Evolutionary conservation across 139 green algal genomes (phyloP), one percentile per base, ranked within the genome.

Genomic region (Picochlorum sp.): DNA sequence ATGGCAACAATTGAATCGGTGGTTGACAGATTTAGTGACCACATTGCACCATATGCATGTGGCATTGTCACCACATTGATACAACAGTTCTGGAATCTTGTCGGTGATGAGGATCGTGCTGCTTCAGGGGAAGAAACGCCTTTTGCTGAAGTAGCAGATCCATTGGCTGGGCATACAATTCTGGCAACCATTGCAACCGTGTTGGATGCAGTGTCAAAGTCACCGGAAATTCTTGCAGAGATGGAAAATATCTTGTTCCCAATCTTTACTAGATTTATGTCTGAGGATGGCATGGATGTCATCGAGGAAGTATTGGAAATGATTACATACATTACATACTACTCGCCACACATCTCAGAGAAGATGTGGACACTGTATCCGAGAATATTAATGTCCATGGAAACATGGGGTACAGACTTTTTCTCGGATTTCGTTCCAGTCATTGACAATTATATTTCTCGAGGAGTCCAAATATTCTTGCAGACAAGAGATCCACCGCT

Each of bases 371-470:
- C 65, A 2, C 74, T 97, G 44, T 97, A 88, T 85, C 90, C 91
- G 3, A 77, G 81, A 66, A 74, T 98, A 26, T 66, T 92, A 31
- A 15, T 71, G 49, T 73, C 52, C 51, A 70, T 89, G 26, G 70
- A 86, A 60, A 85, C 91, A 8, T 98, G 85, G 82, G 92, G 77
- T 2, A 65, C 94, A 6, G 87, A 97, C 68, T 95, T 93, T 77
- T 91, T 92, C 60, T 85, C 83, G 63, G 73, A 88, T 60, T 74
- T 92, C 45, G 69, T 92, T 18, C 74, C 89, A 34, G 84, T 86
- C 3, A 66, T 98, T 58, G 92, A 98, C 79, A 98, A 97, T 80
- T 95, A 83, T 72, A 92, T 98, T 65, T 85, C 70, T 49, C 70
- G 84, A 20, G 85, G 77, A 60, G 92, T 85, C 0, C 79, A 91